These are phyloP conservation scores for Phytophthora pini DNA, from an alignment of 352 stramenopile species.

Conservation along the genomic window DNA sequence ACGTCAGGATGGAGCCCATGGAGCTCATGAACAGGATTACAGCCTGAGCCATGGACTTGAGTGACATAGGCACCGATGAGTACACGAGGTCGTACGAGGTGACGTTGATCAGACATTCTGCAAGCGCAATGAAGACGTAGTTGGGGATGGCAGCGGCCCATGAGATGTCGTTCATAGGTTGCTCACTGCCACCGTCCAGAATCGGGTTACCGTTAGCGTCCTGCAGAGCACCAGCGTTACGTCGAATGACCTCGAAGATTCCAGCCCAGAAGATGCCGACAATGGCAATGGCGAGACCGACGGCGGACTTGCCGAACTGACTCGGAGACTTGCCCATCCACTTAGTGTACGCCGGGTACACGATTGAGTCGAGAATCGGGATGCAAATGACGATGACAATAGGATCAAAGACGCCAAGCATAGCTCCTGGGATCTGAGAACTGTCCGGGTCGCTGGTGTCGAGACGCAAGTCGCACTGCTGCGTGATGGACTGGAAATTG, in stretches of 20 bases:
- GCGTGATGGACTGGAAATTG: constrained; percentile 73
- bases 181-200: constrained; percentile 42
- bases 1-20: constrained; percentile 53
- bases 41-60: constrained; percentile 57
- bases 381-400: constrained; percentile 52
- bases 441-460: constrained; percentile 42
- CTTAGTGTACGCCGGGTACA: constrained; percentile 51
- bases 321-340: constrained; percentile 32
- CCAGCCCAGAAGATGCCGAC: constrained; percentile 51
- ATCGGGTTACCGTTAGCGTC: constrained; percentile 45
- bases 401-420: constrained; percentile 58
- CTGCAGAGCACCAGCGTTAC: constrained; percentile 47
- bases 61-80: constrained; percentile 53
- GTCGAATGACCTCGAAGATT: constrained; percentile 61
- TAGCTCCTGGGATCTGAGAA: constrained; percentile 60
- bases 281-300: constrained; percentile 39
- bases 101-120: constrained; percentile 70
- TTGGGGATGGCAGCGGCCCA: constrained; percentile 58
- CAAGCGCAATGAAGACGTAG: constrained; percentile 66
- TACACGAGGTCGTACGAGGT: constrained; percentile 71
- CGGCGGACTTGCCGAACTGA: constrained; percentile 43
- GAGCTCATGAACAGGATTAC: constrained; percentile 54
- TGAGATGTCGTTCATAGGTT: constrained; percentile 69
- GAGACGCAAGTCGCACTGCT: constrained; percentile 70
- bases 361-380: constrained; percentile 41